These are phyloP conservation scores for Musa troglodytarum DNA, from an alignment of 176 grass and related monocot species.

Conservation along the genomic window DNA sequence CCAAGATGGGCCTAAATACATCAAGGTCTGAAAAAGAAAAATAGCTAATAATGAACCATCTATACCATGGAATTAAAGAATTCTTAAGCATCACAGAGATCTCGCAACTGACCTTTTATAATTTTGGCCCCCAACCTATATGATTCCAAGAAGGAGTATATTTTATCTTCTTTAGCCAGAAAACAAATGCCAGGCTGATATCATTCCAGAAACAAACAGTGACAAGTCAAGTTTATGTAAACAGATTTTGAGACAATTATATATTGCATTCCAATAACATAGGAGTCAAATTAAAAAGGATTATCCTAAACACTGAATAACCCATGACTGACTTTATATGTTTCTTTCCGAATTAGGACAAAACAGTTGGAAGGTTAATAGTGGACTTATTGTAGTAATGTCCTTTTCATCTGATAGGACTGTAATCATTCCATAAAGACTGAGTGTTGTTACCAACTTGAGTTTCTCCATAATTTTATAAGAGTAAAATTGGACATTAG, in stretches of 20 bases:
- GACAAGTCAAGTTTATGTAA: not conserved
- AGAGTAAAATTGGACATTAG: not conserved
- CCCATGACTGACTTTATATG: not conserved
- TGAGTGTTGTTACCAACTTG: too few relatives aligned
- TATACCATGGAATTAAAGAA: not conserved
- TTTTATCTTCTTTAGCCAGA: slow-evolving; percentile 53
- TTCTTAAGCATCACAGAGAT: not conserved
- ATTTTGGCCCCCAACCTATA: slow-evolving; percentile 68
- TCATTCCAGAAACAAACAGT: slow-evolving; percentile 11
- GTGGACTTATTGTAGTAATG: too few relatives aligned
- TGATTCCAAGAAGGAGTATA: slow-evolving; percentile 65
- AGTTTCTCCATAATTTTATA: too few relatives aligned
- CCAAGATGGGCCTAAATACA: slow-evolving; percentile 46
- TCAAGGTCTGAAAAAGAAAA: slow-evolving; percentile 45
- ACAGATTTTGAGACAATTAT: not conserved
- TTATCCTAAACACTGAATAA: not conserved
- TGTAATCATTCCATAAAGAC: too few relatives aligned
- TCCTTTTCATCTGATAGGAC: too few relatives aligned
- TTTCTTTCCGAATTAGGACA: too few relatives aligned
- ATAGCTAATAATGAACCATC: slow-evolving; percentile 19
- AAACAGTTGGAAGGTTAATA: too few relatives aligned
- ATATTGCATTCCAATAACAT: not conserved
- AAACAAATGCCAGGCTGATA: slow-evolving; percentile 42
- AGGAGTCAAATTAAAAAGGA: not conserved
- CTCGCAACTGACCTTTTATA: slow-evolving; percentile 49